phyloP scores from a whole-genome alignment of 306 rosid genomes.

The Gillenia trifoliata region DNA sequence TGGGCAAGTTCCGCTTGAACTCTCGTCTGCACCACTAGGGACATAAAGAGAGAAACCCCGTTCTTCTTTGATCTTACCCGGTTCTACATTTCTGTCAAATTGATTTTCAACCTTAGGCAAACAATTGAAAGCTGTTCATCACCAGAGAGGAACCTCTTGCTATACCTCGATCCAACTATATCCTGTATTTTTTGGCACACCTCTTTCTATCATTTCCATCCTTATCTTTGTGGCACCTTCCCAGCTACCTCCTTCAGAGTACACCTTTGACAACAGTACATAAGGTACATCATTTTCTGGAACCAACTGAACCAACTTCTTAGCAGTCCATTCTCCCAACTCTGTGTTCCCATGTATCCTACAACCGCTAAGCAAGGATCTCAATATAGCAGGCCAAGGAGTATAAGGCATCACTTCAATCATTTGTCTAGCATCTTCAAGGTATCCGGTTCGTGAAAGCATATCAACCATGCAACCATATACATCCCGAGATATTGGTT shows the following conservation, averaged over 20 bases:
- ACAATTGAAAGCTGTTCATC: not conserved
- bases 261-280: too few species aligned
- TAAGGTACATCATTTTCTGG: too few species aligned
- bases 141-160: not conserved
- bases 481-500: too few species aligned
- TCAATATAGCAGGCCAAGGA: too few species aligned
- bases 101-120: not conserved
- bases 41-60: not conserved
- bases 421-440: too few species aligned
- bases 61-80: not conserved
- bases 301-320: too few species aligned
- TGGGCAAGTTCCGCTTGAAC: not conserved
- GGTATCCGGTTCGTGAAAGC: too few species aligned
- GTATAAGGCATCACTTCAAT: too few species aligned
- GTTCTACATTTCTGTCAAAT: not conserved
- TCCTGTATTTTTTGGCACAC: slow-evolving; percentile 33
- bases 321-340: too few species aligned
- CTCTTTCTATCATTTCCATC: slow-evolving; percentile 28
- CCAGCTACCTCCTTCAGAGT: slow-evolving; percentile 28
- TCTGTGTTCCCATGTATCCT: too few species aligned
- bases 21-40: not conserved
- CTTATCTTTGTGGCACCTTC: slow-evolving; percentile 45
- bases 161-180: slow-evolving; percentile 46
- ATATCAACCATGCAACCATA: too few species aligned
- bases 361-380: too few species aligned